Conservation (phyloP, 768 basidiomycete genomes). For the Termitomyces sp. region DNA sequence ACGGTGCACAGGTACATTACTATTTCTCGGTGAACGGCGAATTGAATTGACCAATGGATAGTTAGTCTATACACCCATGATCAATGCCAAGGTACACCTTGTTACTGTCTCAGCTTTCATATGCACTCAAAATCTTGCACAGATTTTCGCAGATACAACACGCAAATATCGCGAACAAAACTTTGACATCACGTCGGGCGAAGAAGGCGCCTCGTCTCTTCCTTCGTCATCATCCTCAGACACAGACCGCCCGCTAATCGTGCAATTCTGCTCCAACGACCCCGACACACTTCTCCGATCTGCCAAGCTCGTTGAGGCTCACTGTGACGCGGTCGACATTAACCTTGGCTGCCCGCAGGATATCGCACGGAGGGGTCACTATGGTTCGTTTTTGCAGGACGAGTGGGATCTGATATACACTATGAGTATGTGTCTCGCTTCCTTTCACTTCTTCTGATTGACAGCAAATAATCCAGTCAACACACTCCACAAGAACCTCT, state of each 20-base stretch:
- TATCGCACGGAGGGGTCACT: conserved; percentile 82
- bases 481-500: conserved; percentile 75
- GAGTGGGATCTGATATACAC: conserved; percentile 69
- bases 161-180: conserved; percentile 55
- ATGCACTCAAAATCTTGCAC: neutral
- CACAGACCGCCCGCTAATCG: conserved; percentile 78
- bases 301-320: conserved; percentile 67
- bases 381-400: conserved; percentile 90
- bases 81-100: conserved; percentile 73
- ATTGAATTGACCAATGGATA: conserved; percentile 22
- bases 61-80: conserved; percentile 98
- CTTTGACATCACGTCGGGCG: conserved; percentile 65
- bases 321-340: conserved; percentile 92
- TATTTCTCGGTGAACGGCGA: neutral
- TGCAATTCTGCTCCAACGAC: conserved; percentile 94
- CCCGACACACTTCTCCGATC: conserved; percentile 72
- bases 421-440: neutral
- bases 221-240: conserved; percentile 2
- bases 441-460: neutral
- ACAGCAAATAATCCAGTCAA: conserved; percentile 50
- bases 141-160: conserved; percentile 59
- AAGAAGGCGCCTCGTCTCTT: conserved; percentile 68
- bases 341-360: conserved; percentile 96
- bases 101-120: neutral
- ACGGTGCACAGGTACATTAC: conserved; percentile 68